A percentile compares a stretch with the other conserved stretches of the same genome.
Conservation (phyloP, 192 early-diverging fungal species). For the Linnemannia elongata region DNA sequence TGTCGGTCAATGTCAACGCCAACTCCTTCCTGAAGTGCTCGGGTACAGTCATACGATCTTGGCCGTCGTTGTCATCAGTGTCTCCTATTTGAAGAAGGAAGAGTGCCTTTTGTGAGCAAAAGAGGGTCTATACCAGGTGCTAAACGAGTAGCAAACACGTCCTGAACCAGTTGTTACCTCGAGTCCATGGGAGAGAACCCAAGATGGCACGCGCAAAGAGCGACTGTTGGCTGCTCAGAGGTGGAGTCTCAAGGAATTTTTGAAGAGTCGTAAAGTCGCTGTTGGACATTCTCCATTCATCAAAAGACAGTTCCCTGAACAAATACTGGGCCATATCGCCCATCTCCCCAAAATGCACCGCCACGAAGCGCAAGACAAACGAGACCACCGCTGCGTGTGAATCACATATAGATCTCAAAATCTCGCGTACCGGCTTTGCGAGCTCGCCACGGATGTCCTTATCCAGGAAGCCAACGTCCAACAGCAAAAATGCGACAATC, state of each 20-base stretch:
- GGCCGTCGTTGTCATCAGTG: neutral
- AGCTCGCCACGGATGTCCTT: slow-evolving; percentile 45
- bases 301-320: slow-evolving; percentile 59
- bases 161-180: neutral
- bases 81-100: neutral
- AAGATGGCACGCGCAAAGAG: slow-evolving; percentile 33
- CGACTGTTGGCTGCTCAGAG: slow-evolving; percentile 34
- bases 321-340: slow-evolving; percentile 61
- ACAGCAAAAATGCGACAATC: slow-evolving; percentile 51
- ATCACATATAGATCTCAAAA: slow-evolving; percentile 54
- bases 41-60: neutral
- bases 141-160: no score
- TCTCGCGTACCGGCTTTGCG: slow-evolving; percentile 62
- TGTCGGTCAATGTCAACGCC: slow-evolving; percentile 26
- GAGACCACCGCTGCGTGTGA: slow-evolving; percentile 50
- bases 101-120: neutral
- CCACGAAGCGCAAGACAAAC: slow-evolving; percentile 55
- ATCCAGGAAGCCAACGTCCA: slow-evolving; percentile 60
- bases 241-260: slow-evolving; percentile 39
- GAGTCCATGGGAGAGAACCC: slow-evolving; percentile 21
- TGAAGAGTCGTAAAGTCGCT: slow-evolving; percentile 54
- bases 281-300: slow-evolving; percentile 52
- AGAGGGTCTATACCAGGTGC: no score
- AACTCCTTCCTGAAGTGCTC: slow-evolving; percentile 23
- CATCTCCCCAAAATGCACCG: slow-evolving; percentile 54